A percentile compares a stretch with the other conserved stretches of the same genome.
Conservation (phyloP, 2,329 filamentous ascomycete genomes). For the Cercospora sp. region DNA sequence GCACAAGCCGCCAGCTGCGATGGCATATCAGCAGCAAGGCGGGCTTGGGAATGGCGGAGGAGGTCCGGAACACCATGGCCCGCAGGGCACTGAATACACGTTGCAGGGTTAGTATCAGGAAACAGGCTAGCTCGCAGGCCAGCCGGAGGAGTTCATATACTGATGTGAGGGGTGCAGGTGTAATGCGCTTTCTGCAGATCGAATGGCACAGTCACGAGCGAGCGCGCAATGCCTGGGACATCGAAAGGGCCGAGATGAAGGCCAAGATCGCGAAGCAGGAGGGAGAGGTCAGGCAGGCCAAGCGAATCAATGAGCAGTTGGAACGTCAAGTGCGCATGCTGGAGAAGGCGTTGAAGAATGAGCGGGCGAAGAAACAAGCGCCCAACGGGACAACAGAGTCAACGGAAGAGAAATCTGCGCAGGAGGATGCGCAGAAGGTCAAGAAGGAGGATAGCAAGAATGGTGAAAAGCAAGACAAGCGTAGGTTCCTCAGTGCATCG, state of each 20-base stretch:
- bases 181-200: slow-evolving; percentile 98
- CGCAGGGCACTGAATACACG: slow-evolving; percentile 69
- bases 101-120: slow-evolving; percentile 60
- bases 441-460: slow-evolving; percentile 33
- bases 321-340: slow-evolving; percentile 89
- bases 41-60: slow-evolving; percentile 60
- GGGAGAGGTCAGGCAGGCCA: slow-evolving; percentile 81
- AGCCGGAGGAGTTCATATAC: slow-evolving; percentile 10
- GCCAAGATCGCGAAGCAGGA: slow-evolving; percentile 92
- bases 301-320: slow-evolving; percentile 83
- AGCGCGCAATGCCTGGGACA: slow-evolving; percentile 97
- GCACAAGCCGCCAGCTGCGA: slow-evolving; percentile 37
- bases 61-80: slow-evolving; percentile 50
- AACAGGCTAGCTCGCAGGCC: not conserved
- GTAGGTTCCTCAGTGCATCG: slow-evolving; percentile 20
- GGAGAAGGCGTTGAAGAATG: slow-evolving; percentile 82
- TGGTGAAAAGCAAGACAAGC: slow-evolving; percentile 27
- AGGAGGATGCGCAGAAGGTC: slow-evolving; percentile 24
- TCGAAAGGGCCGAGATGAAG: slow-evolving; percentile 98
- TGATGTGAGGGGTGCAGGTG: slow-evolving; percentile 58
- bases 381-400: slow-evolving; percentile 26
- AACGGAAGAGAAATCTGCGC: slow-evolving; percentile 23
- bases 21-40: slow-evolving; percentile 71
- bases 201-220: slow-evolving; percentile 99
- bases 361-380: slow-evolving; percentile 63